These are phyloP conservation scores for Macrophomina tecta DNA, from an alignment of 2,329 filamentous ascomycete species.

Conservation along the genomic window DNA sequence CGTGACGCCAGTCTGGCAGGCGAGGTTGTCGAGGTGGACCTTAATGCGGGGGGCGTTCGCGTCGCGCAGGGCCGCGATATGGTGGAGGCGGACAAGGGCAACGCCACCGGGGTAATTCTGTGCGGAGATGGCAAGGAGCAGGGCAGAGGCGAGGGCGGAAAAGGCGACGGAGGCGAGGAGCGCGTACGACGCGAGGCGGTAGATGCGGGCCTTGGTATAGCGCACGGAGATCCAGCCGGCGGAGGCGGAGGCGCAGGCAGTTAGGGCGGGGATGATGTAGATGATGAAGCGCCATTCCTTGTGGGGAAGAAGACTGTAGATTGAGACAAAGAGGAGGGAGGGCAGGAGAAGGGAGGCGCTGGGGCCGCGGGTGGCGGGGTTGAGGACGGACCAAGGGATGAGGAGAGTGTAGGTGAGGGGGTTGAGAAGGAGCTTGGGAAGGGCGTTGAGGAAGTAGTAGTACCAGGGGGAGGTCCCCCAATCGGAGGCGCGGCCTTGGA, in stretches of 20 bases:
- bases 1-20: slow-evolving; percentile 68
- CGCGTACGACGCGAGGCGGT: slow-evolving; percentile 59
- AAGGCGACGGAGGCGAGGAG: slow-evolving; percentile 66
- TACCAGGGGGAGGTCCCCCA: slow-evolving; percentile 90
- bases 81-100: slow-evolving; percentile 64
- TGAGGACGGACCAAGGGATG: slow-evolving; percentile 58
- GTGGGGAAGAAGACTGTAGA: slow-evolving; percentile 90
- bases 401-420: slow-evolving; percentile 66
- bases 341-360: slow-evolving; percentile 67
- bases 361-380: slow-evolving; percentile 49
- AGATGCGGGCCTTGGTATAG: slow-evolving; percentile 65
- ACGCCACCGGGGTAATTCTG: slow-evolving; percentile 94
- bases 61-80: slow-evolving; percentile 32
- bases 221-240: slow-evolving; percentile 69
- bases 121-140: slow-evolving; percentile 77
- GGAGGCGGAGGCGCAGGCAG: slow-evolving; percentile 75
- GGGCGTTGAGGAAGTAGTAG: slow-evolving; percentile 81
- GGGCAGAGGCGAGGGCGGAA: slow-evolving; percentile 66
- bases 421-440: slow-evolving; percentile 85
- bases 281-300: slow-evolving; percentile 97
- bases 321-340: slow-evolving; percentile 70
- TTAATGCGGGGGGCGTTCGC: slow-evolving; percentile 37
- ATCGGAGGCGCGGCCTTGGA: slow-evolving; percentile 79
- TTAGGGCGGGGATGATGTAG: slow-evolving; percentile 82
- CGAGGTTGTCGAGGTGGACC: slow-evolving; percentile 66